phyloP scores from a whole-genome alignment of 2,329 filamentous ascomycete species.

The Clonostachys solani region DNA sequence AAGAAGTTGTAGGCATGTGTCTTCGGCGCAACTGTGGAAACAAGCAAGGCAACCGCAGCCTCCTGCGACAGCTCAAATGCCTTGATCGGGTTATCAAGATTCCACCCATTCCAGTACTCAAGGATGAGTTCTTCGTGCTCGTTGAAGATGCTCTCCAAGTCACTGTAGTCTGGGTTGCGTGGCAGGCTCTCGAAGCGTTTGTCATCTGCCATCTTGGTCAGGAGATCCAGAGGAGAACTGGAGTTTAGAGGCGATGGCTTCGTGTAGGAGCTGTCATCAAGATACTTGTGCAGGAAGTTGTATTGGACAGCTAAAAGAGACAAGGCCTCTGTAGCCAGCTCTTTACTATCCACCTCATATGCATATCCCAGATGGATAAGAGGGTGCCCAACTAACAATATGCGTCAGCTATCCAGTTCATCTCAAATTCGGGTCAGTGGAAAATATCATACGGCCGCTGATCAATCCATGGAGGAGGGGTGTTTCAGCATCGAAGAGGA shows the following conservation, averaged over 20 bases:
- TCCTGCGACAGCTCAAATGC: conserved; percentile 73
- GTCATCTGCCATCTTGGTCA: conserved; percentile 67
- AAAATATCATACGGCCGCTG: conserved; percentile 60
- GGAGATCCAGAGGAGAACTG: conserved; percentile 63
- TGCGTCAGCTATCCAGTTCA: background rate
- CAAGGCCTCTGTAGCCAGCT: conserved; percentile 85
- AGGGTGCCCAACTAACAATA: conserved; percentile 71
- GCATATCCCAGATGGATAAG: conserved; percentile 96
- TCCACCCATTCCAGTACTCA: conserved; percentile 91
- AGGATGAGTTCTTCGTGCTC: conserved; percentile 67
- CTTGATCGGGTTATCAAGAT: conserved; percentile 61
- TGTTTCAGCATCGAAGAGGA: conserved; percentile 67
- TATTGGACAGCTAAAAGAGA: conserved; percentile 59
- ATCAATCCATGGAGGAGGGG: conserved; percentile 80
- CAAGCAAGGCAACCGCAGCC: conserved; percentile 55
- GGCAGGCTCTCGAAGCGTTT: conserved; percentile 65
- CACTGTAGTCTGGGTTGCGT: conserved; percentile 49
- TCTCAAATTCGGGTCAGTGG: background rate
- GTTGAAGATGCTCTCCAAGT: conserved; percentile 64
- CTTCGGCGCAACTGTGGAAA: conserved; percentile 53
- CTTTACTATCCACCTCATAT: conserved; percentile 80
- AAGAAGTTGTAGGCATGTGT: conserved; percentile 77
- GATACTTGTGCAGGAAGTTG: conserved; percentile 57
- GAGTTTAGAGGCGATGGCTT: conserved; percentile 56
- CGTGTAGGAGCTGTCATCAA: conserved; percentile 72